phyloP scores from a whole-genome alignment of 2,329 filamentous ascomycete species.

The Aspergillus ochraceus region DNA sequence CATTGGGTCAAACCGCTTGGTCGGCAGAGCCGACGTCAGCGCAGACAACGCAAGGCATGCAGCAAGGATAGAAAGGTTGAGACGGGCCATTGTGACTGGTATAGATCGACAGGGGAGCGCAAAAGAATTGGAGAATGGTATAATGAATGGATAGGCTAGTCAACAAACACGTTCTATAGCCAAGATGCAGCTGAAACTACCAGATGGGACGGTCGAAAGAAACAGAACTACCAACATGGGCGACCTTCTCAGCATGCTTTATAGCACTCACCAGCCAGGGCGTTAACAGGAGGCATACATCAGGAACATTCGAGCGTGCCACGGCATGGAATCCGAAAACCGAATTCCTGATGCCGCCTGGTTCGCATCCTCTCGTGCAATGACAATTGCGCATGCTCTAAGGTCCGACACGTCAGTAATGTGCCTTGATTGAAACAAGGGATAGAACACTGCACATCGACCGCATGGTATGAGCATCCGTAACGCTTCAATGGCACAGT shows the following conservation, averaged over 20 bases:
- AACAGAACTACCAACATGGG: neutral
- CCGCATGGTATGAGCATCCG: conserved; percentile 1
- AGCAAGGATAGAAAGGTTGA: conserved; percentile 31
- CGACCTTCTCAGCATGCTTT: neutral
- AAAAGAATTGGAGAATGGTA: conserved; percentile 12
- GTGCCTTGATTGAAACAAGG: conserved; percentile 4
- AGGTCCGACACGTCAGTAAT: neutral
- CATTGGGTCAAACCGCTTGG: conserved; percentile 12
- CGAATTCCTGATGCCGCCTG: neutral
- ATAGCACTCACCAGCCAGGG: neutral
- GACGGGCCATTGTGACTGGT: conserved; percentile 30
- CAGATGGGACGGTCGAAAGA: neutral
- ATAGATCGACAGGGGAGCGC: neutral
- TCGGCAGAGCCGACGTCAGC: conserved; percentile 29
- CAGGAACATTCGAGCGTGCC: neutral
- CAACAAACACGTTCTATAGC: conserved; percentile 10
- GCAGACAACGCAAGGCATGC: conserved; percentile 31
- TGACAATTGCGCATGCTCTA: neutral
- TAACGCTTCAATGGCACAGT: neutral
- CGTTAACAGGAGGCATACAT: neutral
- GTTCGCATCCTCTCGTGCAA: neutral
- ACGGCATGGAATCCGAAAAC: neutral
- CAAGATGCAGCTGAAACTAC: neutral
- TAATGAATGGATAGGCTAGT: conserved; percentile 18
- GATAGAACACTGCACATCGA: neutral